These are phyloP conservation scores for Roridomyces roridus DNA, from an alignment of 768 basidiomycete species.

Conservation along the genomic window DNA sequence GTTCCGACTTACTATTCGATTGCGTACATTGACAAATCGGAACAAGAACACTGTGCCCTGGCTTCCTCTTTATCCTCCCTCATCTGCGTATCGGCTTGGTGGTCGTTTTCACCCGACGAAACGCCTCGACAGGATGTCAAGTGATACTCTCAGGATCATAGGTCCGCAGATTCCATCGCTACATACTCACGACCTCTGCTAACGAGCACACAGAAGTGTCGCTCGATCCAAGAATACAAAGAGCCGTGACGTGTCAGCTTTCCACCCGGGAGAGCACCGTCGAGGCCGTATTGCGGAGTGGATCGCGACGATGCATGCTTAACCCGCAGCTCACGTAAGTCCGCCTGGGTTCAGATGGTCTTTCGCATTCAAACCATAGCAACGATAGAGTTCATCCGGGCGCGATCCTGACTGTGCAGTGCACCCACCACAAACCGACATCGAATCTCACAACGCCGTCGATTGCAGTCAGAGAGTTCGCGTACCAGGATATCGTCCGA, in stretches of 20 bases:
- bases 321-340: neutral
- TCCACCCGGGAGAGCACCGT: neutral
- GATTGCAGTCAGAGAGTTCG: neutral
- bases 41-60: no score
- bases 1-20: no score
- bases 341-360: neutral
- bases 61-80: no score
- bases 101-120: no score
- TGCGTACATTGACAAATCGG: no score
- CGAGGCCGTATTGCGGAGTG: neutral
- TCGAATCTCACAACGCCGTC: neutral
- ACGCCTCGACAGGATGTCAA: neutral
- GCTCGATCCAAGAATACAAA: neutral
- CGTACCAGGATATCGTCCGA: neutral
- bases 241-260: constrained; percentile 4
- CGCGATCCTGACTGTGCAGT: neutral
- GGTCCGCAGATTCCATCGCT: constrained; percentile 8
- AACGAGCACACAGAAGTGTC: constrained; percentile 1
- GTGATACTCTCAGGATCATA: constrained; percentile 2
- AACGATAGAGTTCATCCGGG: constrained; percentile 1
- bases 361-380: no score
- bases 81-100: no score
- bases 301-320: neutral
- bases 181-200: neutral
- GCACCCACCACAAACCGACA: neutral